Evolutionary conservation across 768 basidiomycete species (phyloP), one percentile per base, ranked within the genome.

Genomic region (Suillus hirtellus): DNA sequence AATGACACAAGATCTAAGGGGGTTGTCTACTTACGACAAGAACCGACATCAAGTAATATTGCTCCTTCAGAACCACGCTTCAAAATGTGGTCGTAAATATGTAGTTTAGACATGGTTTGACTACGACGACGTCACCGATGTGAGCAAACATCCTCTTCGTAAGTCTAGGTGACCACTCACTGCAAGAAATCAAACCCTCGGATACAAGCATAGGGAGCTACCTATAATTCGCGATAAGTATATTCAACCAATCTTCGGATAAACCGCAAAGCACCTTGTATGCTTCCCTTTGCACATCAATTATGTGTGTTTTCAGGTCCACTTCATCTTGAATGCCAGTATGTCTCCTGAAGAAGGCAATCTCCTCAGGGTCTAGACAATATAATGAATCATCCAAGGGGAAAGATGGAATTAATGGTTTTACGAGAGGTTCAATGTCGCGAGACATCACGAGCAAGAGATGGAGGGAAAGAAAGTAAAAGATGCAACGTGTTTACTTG

Each of bases 31-130:
- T 62, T 63, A 79, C 79, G 69, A 66, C 78, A 78, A 65, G 79
- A 78, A 7, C 75, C 79, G 1, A 80, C 70, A 53, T 80, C 80
- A 8, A 81, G 71, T 34, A 80, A 70, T 31, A 81, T 72, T 2
- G 79, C 73, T 11, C 67, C 71, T 12, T 63, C 24, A 34, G 52
- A 34, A 31, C 52, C 52, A 35, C 52, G 34, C 19, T 53, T 35
- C 52, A 53, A 35, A 12, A 53, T 14, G 34, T n/a, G 52, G 52
- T 53, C 19, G 31, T 35, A 53, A 14, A 12, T 35, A n/a, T 53
- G 34, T n/a, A 53, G 52, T 53, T 53, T 53, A n/a, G 31, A 53
- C 2, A 53, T 35, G 34, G n/a, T 53, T 14, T 34, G 19, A 34
- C 52, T 53, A 53, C 52, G 19, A 52, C 24, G 1, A 49, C 17